Evolutionary conservation across 176 grass and related monocot genomes (phyloP).

Genomic region (Echinochloa phyllopogon): DNA sequence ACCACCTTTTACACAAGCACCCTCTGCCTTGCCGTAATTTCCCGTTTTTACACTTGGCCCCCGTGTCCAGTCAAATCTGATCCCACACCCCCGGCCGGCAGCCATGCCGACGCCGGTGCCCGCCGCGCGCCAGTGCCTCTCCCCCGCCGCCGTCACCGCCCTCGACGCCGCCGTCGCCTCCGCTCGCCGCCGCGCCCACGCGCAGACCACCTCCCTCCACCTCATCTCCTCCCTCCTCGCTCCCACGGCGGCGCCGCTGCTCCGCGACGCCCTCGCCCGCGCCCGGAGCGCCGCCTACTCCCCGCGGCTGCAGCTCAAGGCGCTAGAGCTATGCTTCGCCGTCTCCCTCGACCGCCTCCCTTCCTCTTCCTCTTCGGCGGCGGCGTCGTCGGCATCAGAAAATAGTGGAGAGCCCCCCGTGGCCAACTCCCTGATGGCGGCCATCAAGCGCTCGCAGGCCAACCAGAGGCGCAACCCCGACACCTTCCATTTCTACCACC

Average conservation of each 20-base stretch:
- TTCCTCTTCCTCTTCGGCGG: slow-evolving; percentile 29
- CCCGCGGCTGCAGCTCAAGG: slow-evolving; percentile 85
- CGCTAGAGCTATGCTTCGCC: slow-evolving; percentile 82
- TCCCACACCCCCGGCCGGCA: neutral
- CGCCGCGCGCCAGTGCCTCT: slow-evolving; percentile 52
- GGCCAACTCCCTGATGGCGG: slow-evolving; percentile 92
- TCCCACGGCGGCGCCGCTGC: slow-evolving; percentile 45
- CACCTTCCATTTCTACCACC: slow-evolving; percentile 86
- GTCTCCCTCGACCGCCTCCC: slow-evolving; percentile 75
- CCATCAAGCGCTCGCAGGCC: slow-evolving; percentile 89
- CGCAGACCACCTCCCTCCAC: slow-evolving; percentile 92
- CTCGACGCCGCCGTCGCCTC: slow-evolving; percentile 50
- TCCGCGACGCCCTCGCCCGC: slow-evolving; percentile 74
- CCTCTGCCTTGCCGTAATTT: slow-evolving; percentile 33
- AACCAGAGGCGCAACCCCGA: slow-evolving; percentile 76
- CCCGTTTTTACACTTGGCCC: slow-evolving; percentile 51
- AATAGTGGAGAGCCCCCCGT: slow-evolving; percentile 48
- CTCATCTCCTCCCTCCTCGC: slow-evolving; percentile 60
- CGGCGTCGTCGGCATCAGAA: too few relatives aligned
- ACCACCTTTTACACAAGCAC: neutral
- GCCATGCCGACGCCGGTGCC: slow-evolving; percentile 83
- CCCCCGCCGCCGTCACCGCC: slow-evolving; percentile 37
- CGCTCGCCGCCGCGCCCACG: slow-evolving; percentile 54
- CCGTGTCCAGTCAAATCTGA: slow-evolving; percentile 32
- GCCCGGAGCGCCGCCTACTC: slow-evolving; percentile 77